A percentile compares a stretch with the other conserved stretches of the same genome.
These are phyloP conservation scores for Phytophthora fragariaefolia DNA, from an alignment of 352 stramenopile genomes.

Conservation along the genomic window DNA sequence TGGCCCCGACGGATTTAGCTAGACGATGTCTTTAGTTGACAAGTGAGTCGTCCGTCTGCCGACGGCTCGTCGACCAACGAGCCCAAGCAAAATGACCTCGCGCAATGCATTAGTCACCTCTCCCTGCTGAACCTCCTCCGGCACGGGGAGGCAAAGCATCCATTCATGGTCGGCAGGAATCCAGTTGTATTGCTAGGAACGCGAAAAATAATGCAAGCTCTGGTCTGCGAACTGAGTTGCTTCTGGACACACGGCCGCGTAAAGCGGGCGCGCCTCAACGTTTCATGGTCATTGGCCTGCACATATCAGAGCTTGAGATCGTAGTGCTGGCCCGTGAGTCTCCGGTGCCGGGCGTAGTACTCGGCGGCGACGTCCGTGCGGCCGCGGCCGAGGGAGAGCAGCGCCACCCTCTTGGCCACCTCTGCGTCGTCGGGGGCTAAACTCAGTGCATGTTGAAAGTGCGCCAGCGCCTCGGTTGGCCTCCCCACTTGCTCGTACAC, in stretches of 20 bases:
- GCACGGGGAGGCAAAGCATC: constrained; percentile 4
- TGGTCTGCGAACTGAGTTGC: constrained; percentile 28
- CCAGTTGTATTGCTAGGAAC: constrained; percentile 23
- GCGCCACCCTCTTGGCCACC: constrained; percentile 46
- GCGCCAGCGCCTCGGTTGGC: constrained; percentile 47
- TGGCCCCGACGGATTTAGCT: constrained; percentile 16
- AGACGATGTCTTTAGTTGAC: not conserved
- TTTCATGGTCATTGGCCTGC: constrained; percentile 14
- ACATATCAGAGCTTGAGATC: constrained; percentile 65
- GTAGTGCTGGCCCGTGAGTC: constrained; percentile 56
- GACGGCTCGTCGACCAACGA: not conserved
- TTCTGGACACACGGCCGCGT: constrained; percentile 27
- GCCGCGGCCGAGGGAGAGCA: constrained; percentile 49
- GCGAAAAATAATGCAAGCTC: constrained; percentile 28
- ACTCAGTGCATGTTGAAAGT: constrained; percentile 49
- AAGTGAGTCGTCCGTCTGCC: not conserved
- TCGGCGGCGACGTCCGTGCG: constrained; percentile 33
- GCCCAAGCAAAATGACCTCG: constrained; percentile 3
- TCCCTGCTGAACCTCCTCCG: not conserved
- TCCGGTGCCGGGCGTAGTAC: constrained; percentile 57
- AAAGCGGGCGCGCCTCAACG: constrained; percentile 14
- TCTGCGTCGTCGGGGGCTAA: constrained; percentile 49
- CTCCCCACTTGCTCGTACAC: constrained; percentile 63
- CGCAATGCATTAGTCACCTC: constrained; percentile 1
- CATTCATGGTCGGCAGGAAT: constrained; percentile 17